Evolutionary conservation across 495 filamentous ascomycete genomes (phyloP), one percentile per base, ranked within the genome.

Genomic region (Usnea hakonensis): DNA sequence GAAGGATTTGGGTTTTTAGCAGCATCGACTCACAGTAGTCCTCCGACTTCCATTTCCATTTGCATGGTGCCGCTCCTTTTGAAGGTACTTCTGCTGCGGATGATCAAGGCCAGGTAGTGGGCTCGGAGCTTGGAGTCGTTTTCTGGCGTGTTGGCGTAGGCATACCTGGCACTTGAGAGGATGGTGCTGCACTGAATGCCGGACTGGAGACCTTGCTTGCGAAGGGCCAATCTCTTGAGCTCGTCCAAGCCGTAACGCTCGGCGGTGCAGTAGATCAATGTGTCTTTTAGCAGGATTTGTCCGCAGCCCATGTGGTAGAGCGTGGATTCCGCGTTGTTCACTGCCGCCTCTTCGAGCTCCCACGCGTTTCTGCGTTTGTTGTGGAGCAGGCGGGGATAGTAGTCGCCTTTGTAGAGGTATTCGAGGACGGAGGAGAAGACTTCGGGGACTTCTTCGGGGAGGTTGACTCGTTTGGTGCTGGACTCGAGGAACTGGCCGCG

Each of bases 61-160:
- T 96, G 91, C 91, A 96, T 95, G n/a, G 91, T 96, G 64, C 91
- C 91, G 74, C 90, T 95, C 41, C 89, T 78, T 80, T 94, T 96
- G 78, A 96, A 96, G 5, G 89, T 95, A 64, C 79, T 79, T 64
- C 90, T 80, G 69, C 85, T 87, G 65, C 91, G 82, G 66, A 96
- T 92, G 73, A 96, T 95, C 71, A 96, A 81, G 32, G 91, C 90
- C 30, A 96, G 85, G 69, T 95, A 96, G 75, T 96, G 91, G 37
- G 91, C 90, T 57, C 91, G 81, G 57, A 96, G 82, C 72, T 89
- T 89, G 32, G 89, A 91, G 78, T 96, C 91, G 21, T 79, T 87
- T 69, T 95, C 90, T 1, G 90, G 90, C 19, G 91, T 96, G 74
- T 95, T 82, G 66, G 85, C 86, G 75, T 96, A 96, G 30, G 90